Percentiles rank a stretch among this genome's conserved stretches.
Conservation (phyloP, 2,329 filamentous ascomycete species). For the Diaporthe nobilis region DNA sequence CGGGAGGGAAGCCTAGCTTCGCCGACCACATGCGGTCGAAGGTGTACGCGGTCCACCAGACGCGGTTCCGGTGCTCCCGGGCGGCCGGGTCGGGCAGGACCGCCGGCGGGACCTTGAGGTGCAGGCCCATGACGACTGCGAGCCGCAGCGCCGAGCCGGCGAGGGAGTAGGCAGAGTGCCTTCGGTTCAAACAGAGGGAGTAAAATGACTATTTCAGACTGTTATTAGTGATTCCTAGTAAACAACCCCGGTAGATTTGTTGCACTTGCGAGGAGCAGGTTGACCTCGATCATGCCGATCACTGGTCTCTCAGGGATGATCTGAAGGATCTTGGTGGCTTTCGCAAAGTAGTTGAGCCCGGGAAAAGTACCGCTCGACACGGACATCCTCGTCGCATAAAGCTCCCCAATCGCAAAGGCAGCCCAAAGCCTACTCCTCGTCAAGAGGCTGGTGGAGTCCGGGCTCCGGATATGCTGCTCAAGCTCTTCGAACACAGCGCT, state of each 20-base stretch:
- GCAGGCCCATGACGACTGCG: neutral
- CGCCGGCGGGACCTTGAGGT: neutral
- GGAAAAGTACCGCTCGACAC: constrained; percentile 1
- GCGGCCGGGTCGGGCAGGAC: neutral
- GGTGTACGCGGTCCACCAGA: constrained; percentile 17
- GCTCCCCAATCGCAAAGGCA: neutral
- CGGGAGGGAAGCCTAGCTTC: neutral
- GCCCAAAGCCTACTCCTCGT: constrained; percentile 16
- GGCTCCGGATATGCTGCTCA: neutral
- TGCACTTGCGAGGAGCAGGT: neutral
- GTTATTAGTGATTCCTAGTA: neutral
- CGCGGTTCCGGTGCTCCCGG: constrained; percentile 2
- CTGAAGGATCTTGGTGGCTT: constrained; percentile 1
- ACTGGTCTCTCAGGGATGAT: constrained; percentile 4
- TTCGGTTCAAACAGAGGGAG: constrained; percentile 2
- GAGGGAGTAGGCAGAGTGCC: neutral
- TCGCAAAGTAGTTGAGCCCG: neutral
- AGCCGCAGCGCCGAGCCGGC: neutral
- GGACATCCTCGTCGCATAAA: constrained; percentile 11
- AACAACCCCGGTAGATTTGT: too few relatives aligned
- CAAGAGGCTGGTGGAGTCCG: neutral
- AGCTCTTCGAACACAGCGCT: constrained; percentile 4
- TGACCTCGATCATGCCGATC: constrained; percentile 11
- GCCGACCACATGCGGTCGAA: constrained; percentile 18
- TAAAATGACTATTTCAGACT: neutral